These are phyloP conservation scores for Microcera coccophila DNA, from an alignment of 2,329 filamentous ascomycete genomes.

Conservation along the genomic window DNA sequence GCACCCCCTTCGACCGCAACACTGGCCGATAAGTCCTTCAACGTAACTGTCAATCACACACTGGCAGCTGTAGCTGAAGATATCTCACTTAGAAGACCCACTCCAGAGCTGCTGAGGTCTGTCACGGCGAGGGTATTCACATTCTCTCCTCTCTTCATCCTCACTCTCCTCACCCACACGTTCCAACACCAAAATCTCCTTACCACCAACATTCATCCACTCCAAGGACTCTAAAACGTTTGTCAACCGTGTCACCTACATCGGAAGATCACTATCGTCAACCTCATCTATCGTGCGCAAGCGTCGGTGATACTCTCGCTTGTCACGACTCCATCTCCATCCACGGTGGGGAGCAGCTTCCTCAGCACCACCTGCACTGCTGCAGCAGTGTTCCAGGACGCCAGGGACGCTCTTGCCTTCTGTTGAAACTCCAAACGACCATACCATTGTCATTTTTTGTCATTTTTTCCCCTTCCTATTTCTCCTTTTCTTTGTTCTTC, in stretches of 20 bases:
- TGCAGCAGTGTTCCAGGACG: neutral
- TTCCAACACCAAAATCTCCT: neutral
- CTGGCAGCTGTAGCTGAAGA: too few relatives aligned
- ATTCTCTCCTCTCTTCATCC: neutral
- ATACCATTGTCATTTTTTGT: neutral
- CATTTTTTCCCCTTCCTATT: neutral
- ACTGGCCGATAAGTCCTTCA: too few relatives aligned
- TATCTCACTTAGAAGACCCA: neutral
- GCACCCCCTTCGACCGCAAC: too few relatives aligned
- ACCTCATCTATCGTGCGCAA: neutral
- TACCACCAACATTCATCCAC: neutral
- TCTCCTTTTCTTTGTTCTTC: neutral
- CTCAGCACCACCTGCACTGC: neutral
- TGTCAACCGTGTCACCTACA: too few relatives aligned
- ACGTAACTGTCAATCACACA: too few relatives aligned
- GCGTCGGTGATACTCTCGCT: neutral
- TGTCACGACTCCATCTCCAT: neutral
- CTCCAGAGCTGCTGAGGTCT: neutral
- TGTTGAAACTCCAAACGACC: neutral
- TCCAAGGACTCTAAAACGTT: too few relatives aligned
- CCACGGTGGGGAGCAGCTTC: neutral
- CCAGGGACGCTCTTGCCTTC: conserved; percentile 12
- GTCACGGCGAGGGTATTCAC: neutral
- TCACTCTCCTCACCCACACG: neutral
- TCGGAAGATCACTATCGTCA: neutral